These are phyloP conservation scores for Psilocybe cubensis DNA, from an alignment of 768 basidiomycete genomes.

Conservation along the genomic window DNA sequence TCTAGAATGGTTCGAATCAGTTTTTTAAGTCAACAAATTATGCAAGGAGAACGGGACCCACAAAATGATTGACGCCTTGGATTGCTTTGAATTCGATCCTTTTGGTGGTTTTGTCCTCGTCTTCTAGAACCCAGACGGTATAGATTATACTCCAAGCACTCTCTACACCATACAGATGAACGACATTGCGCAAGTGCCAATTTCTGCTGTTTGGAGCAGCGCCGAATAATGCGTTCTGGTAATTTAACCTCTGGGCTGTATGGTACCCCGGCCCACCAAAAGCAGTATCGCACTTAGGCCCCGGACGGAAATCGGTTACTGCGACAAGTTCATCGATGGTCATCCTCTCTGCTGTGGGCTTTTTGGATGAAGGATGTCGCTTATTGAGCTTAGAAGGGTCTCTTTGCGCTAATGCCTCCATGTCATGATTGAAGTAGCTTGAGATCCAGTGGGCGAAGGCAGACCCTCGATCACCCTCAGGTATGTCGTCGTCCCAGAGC, in stretches of 20 bases:
- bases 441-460: slow-evolving; percentile 3
- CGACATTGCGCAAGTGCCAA: neutral
- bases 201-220: neutral
- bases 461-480: neutral
- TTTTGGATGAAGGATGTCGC: neutral
- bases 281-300: neutral
- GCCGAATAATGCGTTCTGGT: neutral
- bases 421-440: slow-evolving; percentile 4
- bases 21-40: no score
- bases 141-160: slow-evolving; percentile 3
- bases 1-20: neutral
- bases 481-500: neutral
- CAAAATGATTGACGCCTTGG: slow-evolving; percentile 10
- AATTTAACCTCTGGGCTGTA: neutral
- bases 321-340: neutral
- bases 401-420: neutral
- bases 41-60: neutral
- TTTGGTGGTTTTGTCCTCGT: neutral
- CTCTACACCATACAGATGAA: slow-evolving; percentile 2
- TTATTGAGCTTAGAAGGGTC: neutral
- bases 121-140: neutral
- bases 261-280: neutral
- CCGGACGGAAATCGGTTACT: neutral
- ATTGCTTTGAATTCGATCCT: neutral
- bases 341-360: neutral